Base-by-base conservation (phyloP, 2,329 filamentous ascomycete species). In the Ophiostoma angusticollis region DNA sequence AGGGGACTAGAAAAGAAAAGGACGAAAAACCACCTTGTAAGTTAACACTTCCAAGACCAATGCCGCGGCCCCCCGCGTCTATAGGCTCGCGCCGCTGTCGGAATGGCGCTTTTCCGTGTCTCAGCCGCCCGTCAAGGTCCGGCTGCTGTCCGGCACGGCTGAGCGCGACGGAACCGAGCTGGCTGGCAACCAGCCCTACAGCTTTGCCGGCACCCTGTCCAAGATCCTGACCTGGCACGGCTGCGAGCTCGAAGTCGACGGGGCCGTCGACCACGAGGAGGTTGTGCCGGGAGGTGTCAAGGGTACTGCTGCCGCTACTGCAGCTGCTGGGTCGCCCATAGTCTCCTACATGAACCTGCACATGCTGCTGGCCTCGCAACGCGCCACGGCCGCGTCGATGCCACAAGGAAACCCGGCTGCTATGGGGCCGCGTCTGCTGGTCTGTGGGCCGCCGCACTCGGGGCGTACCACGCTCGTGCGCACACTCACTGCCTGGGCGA, bases 121-220 rank as follows among this genome's bases (percentile, higher is more conserved):
- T 9, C 58, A 64, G 45, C 58, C 60, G 42, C 50, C 57, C 22
- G 43, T 70, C 36, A 57, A 58, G 28, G 54, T 72, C 34, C 68
- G 86, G 64, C 67, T 96, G 19, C 62, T 84, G 40, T 75, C 72
- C 24, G 91, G 91, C 45, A 85, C 80, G 1, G 91, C 89, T 35
- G 91, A 98, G 59, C 77, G 93, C 54, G 94, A 96, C 56, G 91
- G 91, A 55, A 87, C 89, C 40, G 91, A 98, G 62, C 80, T 98
- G 31, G 86, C 86, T 9, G 70, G 74, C 9, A 81, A 80, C 41
- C 80, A 81, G 37, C 70, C 74, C 9, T 96, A 96, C 63, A 78
- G 70, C 23, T 89, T 98, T 59, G 71, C 73, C 32, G 83, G 84
- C 40, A 74, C 73, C 49, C 93, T 93, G 63, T 82, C 83, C 42